A percentile compares a stretch with the other conserved stretches of the same genome.
These are phyloP conservation scores for Phytophthora melonis DNA, from an alignment of 352 stramenopile species.

Conservation along the genomic window DNA sequence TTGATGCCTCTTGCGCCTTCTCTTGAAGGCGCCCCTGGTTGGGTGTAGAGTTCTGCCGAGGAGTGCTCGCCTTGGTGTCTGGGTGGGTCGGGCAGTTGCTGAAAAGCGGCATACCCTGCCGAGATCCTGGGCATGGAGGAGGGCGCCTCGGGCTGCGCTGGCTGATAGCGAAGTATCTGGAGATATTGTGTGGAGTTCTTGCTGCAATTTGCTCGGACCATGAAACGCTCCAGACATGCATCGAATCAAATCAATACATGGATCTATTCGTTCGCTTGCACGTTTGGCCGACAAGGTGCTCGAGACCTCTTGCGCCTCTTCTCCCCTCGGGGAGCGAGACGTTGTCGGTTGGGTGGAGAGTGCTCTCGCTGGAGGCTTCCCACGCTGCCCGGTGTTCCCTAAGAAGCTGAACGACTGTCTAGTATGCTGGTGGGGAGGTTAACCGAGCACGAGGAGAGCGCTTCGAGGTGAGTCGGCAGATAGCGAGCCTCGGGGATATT, in stretches of 20 bases:
- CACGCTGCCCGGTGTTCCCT: slow-evolving; percentile 33
- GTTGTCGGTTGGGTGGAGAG: slow-evolving; percentile 39
- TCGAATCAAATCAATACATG: neutral
- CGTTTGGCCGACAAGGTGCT: slow-evolving; percentile 28
- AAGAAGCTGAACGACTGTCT: slow-evolving; percentile 19
- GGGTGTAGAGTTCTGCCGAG: slow-evolving; percentile 41
- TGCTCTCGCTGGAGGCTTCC: slow-evolving; percentile 21
- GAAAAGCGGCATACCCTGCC: slow-evolving; percentile 40
- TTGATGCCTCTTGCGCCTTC: slow-evolving; percentile 30
- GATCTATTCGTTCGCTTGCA: neutral
- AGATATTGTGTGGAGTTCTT: slow-evolving; percentile 86
- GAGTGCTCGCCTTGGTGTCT: slow-evolving; percentile 10
- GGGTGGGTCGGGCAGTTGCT: slow-evolving; percentile 34
- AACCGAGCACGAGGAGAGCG: slow-evolving; percentile 10
- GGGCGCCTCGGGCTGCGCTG: slow-evolving; percentile 36
- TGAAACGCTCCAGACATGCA: slow-evolving; percentile 78
- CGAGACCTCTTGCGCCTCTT: slow-evolving; percentile 27
- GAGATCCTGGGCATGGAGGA: slow-evolving; percentile 4
- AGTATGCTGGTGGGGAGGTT: slow-evolving; percentile 19
- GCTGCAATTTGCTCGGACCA: slow-evolving; percentile 79
- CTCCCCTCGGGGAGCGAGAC: slow-evolving; percentile 1
- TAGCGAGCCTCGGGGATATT: slow-evolving; percentile 63
- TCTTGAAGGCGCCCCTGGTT: slow-evolving; percentile 28
- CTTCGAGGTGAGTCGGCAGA: slow-evolving; percentile 49
- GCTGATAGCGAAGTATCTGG: slow-evolving; percentile 55